Base-by-base conservation (phyloP, 169 alveolate genomes). In the Eimeria acervulina region DNA sequence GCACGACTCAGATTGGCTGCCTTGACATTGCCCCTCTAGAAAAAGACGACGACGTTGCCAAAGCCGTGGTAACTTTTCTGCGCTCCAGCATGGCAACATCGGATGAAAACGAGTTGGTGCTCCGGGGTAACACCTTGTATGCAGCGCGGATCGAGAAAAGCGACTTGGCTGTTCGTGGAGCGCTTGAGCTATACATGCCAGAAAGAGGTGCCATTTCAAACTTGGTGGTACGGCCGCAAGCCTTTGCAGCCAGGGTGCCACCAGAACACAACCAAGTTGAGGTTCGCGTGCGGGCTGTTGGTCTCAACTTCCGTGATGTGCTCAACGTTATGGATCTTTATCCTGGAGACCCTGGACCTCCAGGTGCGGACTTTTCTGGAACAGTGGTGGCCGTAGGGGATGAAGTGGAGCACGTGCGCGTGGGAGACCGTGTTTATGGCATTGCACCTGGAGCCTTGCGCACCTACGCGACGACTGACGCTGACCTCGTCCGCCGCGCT, bases 321-420 rank as follows among this genome's bases (percentile, higher is more conserved):
- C 90, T 97, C 47, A 97, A 97, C 66, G 98, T 97, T 26, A 97
- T 96, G 98, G 97, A 97, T 66, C 96, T 97, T n/a, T 97, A 96
- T 51, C 98, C 98, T 1, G 98, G 98, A 2, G 98, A 97, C 96
- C 98, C 98, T 19, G 98, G 98, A 8, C 98, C 97, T 2, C 98
- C 98, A 1, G 98, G 98, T 36, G 97, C 97, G 0, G 98, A 97
- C 95, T 95, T 96, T 83, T 96, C 98, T 6, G 98, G 98, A 5
- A 97, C 94, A 2, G 98, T 97, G 23, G 95, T 90, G n/a, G 95
- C 96, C 0, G 97, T 97, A 7, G 98, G 98, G 13, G 61, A 78
- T 33, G 95, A 72, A 19, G 98, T 97, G 51, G 36, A n/a, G 42
- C 52, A 52, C 63, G 51, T 90, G 12, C 78, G 90, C 19, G 96